Evolutionary conservation across 306 rosid species (phyloP).

Genomic region (Sechiopsis laciniata): DNA sequence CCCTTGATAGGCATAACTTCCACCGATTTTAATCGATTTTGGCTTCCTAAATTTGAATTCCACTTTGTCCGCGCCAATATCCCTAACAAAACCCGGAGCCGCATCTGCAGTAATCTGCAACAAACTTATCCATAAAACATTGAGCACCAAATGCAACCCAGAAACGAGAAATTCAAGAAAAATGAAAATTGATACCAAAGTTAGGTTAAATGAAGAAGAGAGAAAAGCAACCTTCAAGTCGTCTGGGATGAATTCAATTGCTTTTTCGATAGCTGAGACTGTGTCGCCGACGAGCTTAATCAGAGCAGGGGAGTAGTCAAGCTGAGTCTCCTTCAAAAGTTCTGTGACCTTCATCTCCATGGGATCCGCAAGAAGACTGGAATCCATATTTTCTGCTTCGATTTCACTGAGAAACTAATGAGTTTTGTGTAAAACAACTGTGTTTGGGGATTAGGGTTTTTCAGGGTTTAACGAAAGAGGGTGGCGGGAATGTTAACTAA

Average conservation of each 20-base stretch:
- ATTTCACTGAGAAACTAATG: not conserved
- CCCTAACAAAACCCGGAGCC: constrained; percentile 62
- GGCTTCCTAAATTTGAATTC: constrained; percentile 76
- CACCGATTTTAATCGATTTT: constrained; percentile 41
- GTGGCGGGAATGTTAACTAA: no score
- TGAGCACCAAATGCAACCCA: not conserved
- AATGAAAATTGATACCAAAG: not conserved
- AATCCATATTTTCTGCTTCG: constrained; percentile 25
- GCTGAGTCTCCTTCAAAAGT: constrained; percentile 58
- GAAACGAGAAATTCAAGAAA: not conserved
- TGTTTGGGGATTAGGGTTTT: constrained; percentile 26
- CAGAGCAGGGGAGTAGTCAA: constrained; percentile 34
- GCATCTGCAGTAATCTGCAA: constrained; percentile 51
- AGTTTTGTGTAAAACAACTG: not conserved
- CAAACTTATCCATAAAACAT: not conserved
- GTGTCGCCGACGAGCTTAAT: constrained; percentile 46
- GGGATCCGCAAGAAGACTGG: constrained; percentile 26
- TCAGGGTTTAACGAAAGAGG: constrained; percentile 23
- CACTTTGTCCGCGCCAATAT: constrained; percentile 81
- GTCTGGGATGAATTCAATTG: constrained; percentile 54
- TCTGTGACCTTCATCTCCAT: constrained; percentile 53
- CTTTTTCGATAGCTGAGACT: constrained; percentile 42
- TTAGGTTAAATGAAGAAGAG: not conserved
- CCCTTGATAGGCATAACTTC: constrained; percentile 57
- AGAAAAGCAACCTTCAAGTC: constrained; percentile 36